A percentile compares a stretch with the other conserved stretches of the same genome.
These are phyloP conservation scores for Symmetrospora coprosmae DNA, from an alignment of 768 basidiomycete species.

Conservation along the genomic window DNA sequence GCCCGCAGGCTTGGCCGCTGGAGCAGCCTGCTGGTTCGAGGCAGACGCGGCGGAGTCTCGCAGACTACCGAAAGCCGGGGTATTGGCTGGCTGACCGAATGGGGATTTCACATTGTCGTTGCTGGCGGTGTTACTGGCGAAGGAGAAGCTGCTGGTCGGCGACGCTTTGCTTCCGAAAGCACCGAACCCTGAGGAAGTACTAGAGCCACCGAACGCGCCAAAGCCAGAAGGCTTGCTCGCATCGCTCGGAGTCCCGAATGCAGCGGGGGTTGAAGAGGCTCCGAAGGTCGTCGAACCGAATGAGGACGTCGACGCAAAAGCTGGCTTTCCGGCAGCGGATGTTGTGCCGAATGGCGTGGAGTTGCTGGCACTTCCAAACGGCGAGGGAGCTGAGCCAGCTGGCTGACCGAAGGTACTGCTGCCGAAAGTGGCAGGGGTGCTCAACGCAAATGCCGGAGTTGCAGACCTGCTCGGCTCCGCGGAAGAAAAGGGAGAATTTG, in stretches of 20 bases:
- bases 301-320: neutral
- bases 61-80: neutral
- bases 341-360: too few relatives aligned
- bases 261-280: neutral
- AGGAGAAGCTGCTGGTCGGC: too few relatives aligned
- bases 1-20: neutral
- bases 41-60: neutral
- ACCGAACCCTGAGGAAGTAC: neutral
- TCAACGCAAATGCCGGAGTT: neutral
- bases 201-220: neutral
- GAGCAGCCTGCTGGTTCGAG: neutral
- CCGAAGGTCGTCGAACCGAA: constrained; percentile 2
- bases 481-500: constrained; percentile 4
- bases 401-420: neutral
- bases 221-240: neutral
- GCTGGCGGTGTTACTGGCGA: neutral
- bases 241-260: neutral
- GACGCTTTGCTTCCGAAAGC: too few relatives aligned
- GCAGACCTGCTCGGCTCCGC: neutral
- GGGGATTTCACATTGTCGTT: too few relatives aligned
- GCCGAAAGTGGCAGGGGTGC: neutral
- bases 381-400: too few relatives aligned
- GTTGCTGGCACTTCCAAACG: too few relatives aligned
- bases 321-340: neutral
- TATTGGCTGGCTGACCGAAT: too few relatives aligned